A percentile compares a stretch with the other conserved stretches of the same genome.
phyloP scores from a whole-genome alignment of 805 yeast species.

The Wickerhamiella lipophila region DNA sequence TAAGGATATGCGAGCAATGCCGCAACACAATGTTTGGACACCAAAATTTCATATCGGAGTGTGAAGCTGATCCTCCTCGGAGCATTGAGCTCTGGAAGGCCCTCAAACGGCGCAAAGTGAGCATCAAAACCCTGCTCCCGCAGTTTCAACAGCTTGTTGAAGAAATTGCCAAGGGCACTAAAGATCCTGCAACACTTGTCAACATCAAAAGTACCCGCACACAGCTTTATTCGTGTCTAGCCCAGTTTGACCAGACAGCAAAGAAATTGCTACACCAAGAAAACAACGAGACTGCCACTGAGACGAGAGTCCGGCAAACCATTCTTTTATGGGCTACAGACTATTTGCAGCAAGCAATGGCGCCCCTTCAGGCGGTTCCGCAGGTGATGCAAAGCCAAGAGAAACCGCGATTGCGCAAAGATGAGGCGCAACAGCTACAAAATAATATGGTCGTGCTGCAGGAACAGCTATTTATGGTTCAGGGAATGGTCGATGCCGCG shows the following conservation, averaged over 20 bases:
- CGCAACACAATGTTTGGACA: constrained; percentile 47
- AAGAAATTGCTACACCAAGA: constrained; percentile 31
- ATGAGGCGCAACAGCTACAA: constrained; percentile 16
- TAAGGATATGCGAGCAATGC: constrained; percentile 62
- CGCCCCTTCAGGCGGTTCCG: constrained; percentile 52
- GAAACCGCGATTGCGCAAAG: constrained; percentile 21
- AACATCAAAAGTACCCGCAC: constrained; percentile 27
- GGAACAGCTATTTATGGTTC: constrained; percentile 68
- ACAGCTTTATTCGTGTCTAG: constrained; percentile 38
- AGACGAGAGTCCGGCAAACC: constrained; percentile 37
- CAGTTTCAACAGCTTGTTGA: constrained; percentile 32
- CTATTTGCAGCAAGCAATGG: constrained; percentile 55
- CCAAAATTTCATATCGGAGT: constrained; percentile 37
- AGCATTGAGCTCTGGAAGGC: constrained; percentile 33
- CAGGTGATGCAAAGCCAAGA: constrained; percentile 28
- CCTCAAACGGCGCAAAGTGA: constrained; percentile 30
- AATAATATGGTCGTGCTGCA: constrained; percentile 70
- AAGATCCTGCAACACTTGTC: constrained; percentile 10
- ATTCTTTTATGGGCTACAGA: constrained; percentile 44
- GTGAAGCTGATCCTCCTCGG: constrained; percentile 27
- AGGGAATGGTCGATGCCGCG: constrained; percentile 47
- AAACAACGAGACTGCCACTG: constrained; percentile 32
- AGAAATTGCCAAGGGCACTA: constrained; percentile 27
- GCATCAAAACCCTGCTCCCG: constrained; percentile 34
- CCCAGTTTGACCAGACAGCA: constrained; percentile 39